Evolutionary conservation across 495 filamentous ascomycete species (phyloP).

Genomic region (Aspergillus hancockii): DNA sequence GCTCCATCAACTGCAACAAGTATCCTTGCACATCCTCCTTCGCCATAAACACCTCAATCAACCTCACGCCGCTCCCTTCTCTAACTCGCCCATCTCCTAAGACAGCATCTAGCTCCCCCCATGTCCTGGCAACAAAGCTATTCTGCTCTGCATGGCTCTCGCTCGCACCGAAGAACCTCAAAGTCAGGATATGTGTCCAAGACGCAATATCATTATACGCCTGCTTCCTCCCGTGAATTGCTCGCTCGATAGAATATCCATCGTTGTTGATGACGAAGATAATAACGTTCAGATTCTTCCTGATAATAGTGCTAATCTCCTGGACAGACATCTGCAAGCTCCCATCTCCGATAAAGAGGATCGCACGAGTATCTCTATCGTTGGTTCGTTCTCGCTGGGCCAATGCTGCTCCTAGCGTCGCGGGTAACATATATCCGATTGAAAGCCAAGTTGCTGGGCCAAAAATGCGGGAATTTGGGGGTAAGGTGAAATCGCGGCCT

Average conservation of each 20-base stretch:
- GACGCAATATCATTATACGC: constrained; percentile 67
- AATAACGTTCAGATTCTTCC: constrained; percentile 63
- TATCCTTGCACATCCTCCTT: neutral
- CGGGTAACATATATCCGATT: constrained; percentile 46
- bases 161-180: constrained; percentile 34
- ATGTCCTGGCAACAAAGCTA: constrained; percentile 16
- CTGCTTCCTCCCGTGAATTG: constrained; percentile 67
- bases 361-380: constrained; percentile 32
- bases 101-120: constrained; percentile 13
- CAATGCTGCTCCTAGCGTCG: constrained; percentile 40
- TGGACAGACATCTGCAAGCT: constrained; percentile 76
- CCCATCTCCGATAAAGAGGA: constrained; percentile 81
- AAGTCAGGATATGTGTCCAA: constrained; percentile 58
- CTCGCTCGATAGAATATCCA: constrained; percentile 71
- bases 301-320: constrained; percentile 74
- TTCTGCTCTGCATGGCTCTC: constrained; percentile 10
- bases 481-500: constrained; percentile 23
- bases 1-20: neutral
- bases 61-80: neutral
- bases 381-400: constrained; percentile 34
- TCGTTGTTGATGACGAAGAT: constrained; percentile 75
- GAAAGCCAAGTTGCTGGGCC: constrained; percentile 38
- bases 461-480: constrained; percentile 28
- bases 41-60: neutral
- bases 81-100: neutral